Evolutionary conservation across 306 rosid species (phyloP).

Genomic region (Dryas octopetala): DNA sequence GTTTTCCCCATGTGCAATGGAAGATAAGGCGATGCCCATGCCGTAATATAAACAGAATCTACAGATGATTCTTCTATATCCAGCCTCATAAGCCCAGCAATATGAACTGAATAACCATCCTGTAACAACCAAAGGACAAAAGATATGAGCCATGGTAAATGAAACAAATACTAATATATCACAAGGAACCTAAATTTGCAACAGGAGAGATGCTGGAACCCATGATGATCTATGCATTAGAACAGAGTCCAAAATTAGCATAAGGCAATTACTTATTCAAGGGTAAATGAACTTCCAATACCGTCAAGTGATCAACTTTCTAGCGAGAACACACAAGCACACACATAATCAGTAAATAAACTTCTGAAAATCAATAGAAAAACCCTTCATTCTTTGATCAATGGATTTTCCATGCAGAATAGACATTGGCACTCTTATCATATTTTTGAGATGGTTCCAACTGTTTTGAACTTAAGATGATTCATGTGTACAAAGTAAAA

Average conservation of each 20-base stretch:
- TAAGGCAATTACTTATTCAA: too few relatives aligned
- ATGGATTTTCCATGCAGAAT: background rate
- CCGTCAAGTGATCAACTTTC: background rate
- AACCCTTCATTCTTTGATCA: background rate
- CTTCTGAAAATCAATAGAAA: background rate
- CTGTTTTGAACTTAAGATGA: background rate
- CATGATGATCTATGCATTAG: background rate
- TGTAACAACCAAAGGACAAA: slow-evolving; percentile 35
- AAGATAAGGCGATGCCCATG: slow-evolving; percentile 91
- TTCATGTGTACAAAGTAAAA: background rate
- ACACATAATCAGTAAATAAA: background rate
- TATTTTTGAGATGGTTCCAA: background rate
- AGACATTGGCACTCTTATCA: background rate
- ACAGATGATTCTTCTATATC: slow-evolving; percentile 71
- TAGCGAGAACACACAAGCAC: background rate
- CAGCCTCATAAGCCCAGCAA: slow-evolving; percentile 90
- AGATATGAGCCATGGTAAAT: slow-evolving; percentile 12
- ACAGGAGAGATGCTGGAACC: background rate
- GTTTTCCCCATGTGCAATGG: slow-evolving; percentile 91
- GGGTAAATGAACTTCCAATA: background rate
- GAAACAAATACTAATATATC: slow-evolving; percentile 4
- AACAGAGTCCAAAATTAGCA: background rate
- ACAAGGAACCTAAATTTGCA: background rate
- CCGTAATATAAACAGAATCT: slow-evolving; percentile 72
- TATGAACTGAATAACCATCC: slow-evolving; percentile 85